Evolutionary conservation across 2,329 filamentous ascomycete species (phyloP), one percentile per base, ranked within the genome.

Genomic region (Penicillium sp.): DNA sequence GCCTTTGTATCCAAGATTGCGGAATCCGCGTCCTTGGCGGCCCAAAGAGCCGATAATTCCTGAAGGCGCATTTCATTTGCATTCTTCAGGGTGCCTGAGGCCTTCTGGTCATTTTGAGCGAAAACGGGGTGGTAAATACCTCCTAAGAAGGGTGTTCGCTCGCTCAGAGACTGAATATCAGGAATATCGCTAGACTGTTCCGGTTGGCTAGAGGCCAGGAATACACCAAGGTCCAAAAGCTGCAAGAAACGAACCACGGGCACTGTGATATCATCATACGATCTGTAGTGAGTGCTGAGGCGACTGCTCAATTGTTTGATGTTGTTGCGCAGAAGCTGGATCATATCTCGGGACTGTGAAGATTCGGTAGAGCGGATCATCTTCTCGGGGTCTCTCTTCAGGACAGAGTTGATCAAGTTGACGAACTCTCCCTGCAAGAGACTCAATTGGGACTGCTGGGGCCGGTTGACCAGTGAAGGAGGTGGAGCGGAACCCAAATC

Each of bases 191-290:
- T 56, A 12, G 61, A 58, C 17, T 55, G 45, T 16, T 61, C 44
- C 31, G 53, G 47, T 26, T 66, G 57, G 22, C 59, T 65, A 12
- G 65, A 69, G 51, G 80, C 82, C 36, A 95, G 74, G 0, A 84
- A 87, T 31, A 95, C 74, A 3, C 91, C 92, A 57, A 96, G 78
- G 61, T 88, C 84, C 10, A 97, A 77, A 63, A 90, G 90, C 55
- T 88, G 85, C 41, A 97, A 78, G 60, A 97, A 88, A 50, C 88
- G 90, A 42, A 91, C 80, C 11, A 91, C 82, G 4, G 91, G 92
- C 42, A 84, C 80, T 0, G 88, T 89, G 63, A 97, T 84, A 68
- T 99, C 94, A 58, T 91, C 89, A 66, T 97, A 97, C 14, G 86
- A 85, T 37, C 86, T 82, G 68, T 91, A 95, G 35, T 85, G 81